These are phyloP conservation scores for Venturiaceae sp. DNA, from an alignment of 2,329 filamentous ascomycete genomes.

Conservation along the genomic window DNA sequence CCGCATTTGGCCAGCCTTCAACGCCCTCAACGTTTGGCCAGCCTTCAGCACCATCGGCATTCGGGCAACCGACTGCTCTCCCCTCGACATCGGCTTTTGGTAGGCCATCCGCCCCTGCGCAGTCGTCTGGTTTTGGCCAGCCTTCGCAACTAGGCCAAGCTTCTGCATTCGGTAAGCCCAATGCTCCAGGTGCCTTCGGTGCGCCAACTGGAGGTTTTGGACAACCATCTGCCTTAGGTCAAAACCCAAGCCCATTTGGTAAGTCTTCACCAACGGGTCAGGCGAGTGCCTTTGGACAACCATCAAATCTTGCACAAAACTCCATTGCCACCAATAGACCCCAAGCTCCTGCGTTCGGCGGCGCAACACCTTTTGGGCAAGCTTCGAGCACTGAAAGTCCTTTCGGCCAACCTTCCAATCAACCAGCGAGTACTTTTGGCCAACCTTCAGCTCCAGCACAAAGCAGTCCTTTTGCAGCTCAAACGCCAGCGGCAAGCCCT, in stretches of 20 bases:
- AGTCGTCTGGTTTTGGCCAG: slow-evolving; percentile 6
- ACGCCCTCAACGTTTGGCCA: slow-evolving; percentile 2
- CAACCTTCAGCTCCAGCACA: slow-evolving; percentile 15
- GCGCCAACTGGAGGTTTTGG: not conserved
- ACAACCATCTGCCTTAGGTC: slow-evolving; percentile 7
- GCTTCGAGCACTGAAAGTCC: slow-evolving; percentile 11
- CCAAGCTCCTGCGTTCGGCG: slow-evolving; percentile 8
- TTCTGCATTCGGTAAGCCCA: slow-evolving; percentile 2
- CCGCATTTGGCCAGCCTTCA: slow-evolving; percentile 19
- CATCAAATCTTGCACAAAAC: slow-evolving; percentile 8
- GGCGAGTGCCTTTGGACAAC: slow-evolving; percentile 11
- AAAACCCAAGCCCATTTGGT: slow-evolving; percentile 8
- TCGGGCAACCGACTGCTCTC: slow-evolving; percentile 17
- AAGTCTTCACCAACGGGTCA: slow-evolving; percentile 9
- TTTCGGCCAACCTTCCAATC: slow-evolving; percentile 6
- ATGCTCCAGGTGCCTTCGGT: slow-evolving; percentile 8
- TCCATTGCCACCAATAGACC: not conserved
- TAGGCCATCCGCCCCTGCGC: slow-evolving; percentile 6
- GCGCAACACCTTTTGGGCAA: slow-evolving; percentile 14
- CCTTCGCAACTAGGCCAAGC: slow-evolving; percentile 7
- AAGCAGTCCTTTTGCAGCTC: slow-evolving; percentile 10
- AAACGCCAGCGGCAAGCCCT: not conserved
- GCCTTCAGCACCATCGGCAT: slow-evolving; percentile 10
- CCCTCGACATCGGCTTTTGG: slow-evolving; percentile 9
- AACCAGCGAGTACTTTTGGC: slow-evolving; percentile 14